Conservation (phyloP, 306 rosid genomes). For the Quercus rubra region DNA sequence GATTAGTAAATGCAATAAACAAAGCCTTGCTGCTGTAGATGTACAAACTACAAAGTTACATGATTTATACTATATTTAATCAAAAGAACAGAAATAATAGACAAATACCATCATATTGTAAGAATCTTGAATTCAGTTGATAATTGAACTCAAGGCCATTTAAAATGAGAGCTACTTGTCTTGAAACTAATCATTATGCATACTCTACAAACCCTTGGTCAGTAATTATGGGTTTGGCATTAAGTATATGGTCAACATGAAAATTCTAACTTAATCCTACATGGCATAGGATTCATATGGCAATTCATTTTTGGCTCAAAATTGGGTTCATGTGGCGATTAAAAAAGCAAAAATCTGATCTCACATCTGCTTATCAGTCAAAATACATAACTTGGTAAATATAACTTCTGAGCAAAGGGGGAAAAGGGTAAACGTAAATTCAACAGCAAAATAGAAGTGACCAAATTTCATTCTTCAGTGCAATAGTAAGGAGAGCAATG, state of each 20-base stretch:
- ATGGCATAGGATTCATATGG: too few relatives aligned
- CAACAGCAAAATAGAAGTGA: neutral
- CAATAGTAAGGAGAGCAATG: neutral
- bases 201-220: neutral
- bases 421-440: neutral
- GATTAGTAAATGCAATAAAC: neutral
- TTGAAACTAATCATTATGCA: neutral
- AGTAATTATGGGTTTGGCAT: neutral
- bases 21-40: conserved; percentile 4
- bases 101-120: neutral
- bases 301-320: neutral
- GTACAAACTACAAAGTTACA: neutral
- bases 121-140: neutral
- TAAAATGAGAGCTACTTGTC: neutral
- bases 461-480: neutral
- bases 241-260: neutral
- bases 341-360: neutral
- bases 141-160: neutral
- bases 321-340: neutral
- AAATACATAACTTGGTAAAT: neutral
- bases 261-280: neutral
- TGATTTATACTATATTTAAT: neutral
- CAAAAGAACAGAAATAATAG: neutral
- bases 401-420: neutral
- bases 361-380: neutral